These are phyloP conservation scores for Mimosa pudica DNA, from an alignment of 306 rosid species.

Conservation along the genomic window DNA sequence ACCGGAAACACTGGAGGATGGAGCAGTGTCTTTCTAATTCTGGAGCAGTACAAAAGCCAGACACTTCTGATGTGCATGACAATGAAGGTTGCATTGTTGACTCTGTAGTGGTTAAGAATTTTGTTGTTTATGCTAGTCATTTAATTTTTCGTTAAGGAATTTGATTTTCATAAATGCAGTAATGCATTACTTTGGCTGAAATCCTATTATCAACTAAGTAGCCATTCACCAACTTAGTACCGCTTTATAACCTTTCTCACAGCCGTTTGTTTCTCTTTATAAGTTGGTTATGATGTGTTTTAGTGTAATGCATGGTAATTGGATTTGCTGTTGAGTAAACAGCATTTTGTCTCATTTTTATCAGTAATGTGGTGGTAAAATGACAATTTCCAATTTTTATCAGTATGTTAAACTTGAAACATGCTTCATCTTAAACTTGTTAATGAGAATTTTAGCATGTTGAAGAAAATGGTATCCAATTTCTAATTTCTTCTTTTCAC, in stretches of 20 bases:
- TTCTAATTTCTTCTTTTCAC: not conserved
- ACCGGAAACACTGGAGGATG: conserved; percentile 48
- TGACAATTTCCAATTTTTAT: not conserved
- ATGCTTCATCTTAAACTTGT: conserved; percentile 3
- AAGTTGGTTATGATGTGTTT: not conserved
- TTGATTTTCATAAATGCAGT: conserved; percentile 27
- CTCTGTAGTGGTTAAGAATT: conserved; percentile 29
- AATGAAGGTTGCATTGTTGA: conserved; percentile 57
- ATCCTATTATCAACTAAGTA: conserved; percentile 9
- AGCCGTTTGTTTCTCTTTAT: not conserved
- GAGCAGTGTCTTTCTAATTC: conserved; percentile 46
- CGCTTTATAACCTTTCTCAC: not conserved
- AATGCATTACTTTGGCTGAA: conserved; percentile 6
- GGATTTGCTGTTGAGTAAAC: conserved; percentile 21
- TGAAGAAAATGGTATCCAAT: conserved; percentile 18
- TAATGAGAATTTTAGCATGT: not conserved
- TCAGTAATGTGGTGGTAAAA: conserved; percentile 3
- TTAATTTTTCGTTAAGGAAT: not conserved
- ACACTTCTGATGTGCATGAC: conserved; percentile 38
- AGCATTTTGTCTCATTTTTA: conserved; percentile 11
- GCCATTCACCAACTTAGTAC: not conserved
- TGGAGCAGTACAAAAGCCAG: conserved; percentile 42
- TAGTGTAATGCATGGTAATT: conserved; percentile 24
- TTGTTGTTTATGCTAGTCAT: conserved; percentile 11
- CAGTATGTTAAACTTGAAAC: conserved; percentile 2